Evolutionary conservation across 2,329 filamentous ascomycete species (phyloP), one percentile per base, ranked within the genome.

Genomic region (Pestalotiopsis sp.): DNA sequence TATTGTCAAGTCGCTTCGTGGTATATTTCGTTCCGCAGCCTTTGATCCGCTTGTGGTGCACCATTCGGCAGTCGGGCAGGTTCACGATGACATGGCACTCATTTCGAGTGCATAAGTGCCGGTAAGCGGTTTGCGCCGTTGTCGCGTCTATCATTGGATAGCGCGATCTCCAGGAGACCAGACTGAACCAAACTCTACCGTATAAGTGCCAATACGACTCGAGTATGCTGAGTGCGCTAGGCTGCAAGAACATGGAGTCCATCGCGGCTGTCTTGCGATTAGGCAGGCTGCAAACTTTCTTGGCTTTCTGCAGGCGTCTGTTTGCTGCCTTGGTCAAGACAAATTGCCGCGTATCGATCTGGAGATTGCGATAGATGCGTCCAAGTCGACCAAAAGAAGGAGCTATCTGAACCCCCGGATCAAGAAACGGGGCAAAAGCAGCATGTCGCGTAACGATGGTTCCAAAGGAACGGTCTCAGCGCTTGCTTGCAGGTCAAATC

Each of bases 401-500:
- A 36, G 12, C 27, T 52, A 14, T 27, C 11, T 36, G 25, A n/a
- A 11, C 23, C 11, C 31, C 45, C 45, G 20, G 45, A 23, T 52
- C 45, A 52, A 52, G 45, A 31, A 39, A 62, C 17, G 59, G 31
- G 59, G 23, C 14, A 36, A 38, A 20, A 36, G 27, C 17, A 36
- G 23, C 57, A 39, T 39, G 31, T 39, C 13, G 31, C 59, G 31
- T 36, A 62, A 36, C 14, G 59, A 38, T 31, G 59, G 36, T n/a
- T 39, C 59, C 59, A 20, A 62, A 9, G 27, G 59, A 38, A 20
- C 31, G 59, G 59, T 39, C 59, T 12, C 27, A 39, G 59, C 59
- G 59, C 59, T 62, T 62, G 59, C n/a, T 20, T 62, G 59, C 27
- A 62, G 59, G n/a, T 36, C 13, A 20, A 62, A 39, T 12, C 31